Evolutionary conservation across 768 basidiomycete genomes (phyloP), one percentile per base, ranked within the genome.

Genomic region (Kwoniella botswanensis): DNA sequence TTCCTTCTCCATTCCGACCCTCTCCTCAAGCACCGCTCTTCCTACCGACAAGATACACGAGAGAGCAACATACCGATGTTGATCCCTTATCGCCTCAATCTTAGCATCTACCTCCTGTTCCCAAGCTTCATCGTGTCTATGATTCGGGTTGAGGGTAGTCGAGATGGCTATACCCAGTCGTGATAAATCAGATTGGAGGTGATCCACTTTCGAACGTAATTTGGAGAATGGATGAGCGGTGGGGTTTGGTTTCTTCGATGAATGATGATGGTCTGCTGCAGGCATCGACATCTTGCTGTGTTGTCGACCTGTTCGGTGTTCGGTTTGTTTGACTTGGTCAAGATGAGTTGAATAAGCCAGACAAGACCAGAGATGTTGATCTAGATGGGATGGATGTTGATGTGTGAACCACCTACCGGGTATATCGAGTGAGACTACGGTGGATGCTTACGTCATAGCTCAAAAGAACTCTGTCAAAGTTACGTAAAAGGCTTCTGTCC

Each of bases 11-110:
- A 7, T 35, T 35, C 35, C 35, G 6, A 7, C 3, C 35, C 35
- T 50, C 46, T 17, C 12, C 46, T 50, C 46, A 17, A 4, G 12
- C 46, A 15, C 46, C 46, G 12, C 46, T 18, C 46, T 15, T 17
- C 46, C 12, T 15, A 46, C 18, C 46, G 13, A 12, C 18, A 4
- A 46, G 18, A 4, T 46, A 18, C 12, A 46, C 46, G 4, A 46
- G 2, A 46, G 46, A 46, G 46, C 12, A 12, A 50, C 46, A 13
- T 50, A 50, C 46, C 46, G 12, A 85, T 99, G 97, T 13, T 86
- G 84, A 0, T 87, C 87, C 66, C 90, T 89, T 79, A 98, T 97
- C 80, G 89, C 86, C 1, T 88, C 88, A 24, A 94, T 86, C 73
- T 92, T 81, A 1, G 81, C 74, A 71, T 85, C 85, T 1, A 82